phyloP scores from a whole-genome alignment of 768 basidiomycete genomes.

The Termitomyces eurrhizus region DNA sequence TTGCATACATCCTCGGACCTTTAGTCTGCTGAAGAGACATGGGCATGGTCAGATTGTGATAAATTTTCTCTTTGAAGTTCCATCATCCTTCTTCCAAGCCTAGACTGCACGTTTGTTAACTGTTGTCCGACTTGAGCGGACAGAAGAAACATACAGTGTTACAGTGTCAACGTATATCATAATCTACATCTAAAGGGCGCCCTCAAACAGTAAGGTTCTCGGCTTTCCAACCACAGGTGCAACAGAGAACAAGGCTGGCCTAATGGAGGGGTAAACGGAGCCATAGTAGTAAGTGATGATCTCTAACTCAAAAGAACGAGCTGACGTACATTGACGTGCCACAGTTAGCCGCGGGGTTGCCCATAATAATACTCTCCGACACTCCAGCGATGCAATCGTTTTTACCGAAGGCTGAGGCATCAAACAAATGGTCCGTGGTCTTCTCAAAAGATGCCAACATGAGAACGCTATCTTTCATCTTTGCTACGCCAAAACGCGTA shows the following conservation, averaged over 20 bases:
- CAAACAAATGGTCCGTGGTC: slow-evolving; percentile 98
- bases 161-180: slow-evolving; percentile 8
- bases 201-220: slow-evolving; percentile 47
- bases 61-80: neutral
- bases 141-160: slow-evolving; percentile 6
- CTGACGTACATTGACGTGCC: slow-evolving; percentile 84
- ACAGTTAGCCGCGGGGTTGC: slow-evolving; percentile 90
- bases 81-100: neutral
- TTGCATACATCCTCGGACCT: neutral
- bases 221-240: slow-evolving; percentile 45
- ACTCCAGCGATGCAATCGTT: slow-evolving; percentile 94
- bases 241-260: slow-evolving; percentile 47
- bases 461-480: slow-evolving; percentile 99
- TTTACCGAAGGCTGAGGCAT: slow-evolving; percentile 95
- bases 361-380: slow-evolving; percentile 99
- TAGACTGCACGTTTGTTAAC: neutral
- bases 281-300: slow-evolving; percentile 3
- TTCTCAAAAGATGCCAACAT: slow-evolving; percentile 99
- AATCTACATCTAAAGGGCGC: slow-evolving; percentile 29
- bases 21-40: neutral
- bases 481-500: slow-evolving; percentile 97
- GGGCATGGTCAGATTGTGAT: neutral
- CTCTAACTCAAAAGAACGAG: slow-evolving; percentile 2
- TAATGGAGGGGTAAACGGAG: slow-evolving; percentile 15
- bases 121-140: neutral